phyloP scores from a whole-genome alignment of 148 eudicot species.

The Arbutus unedo region DNA sequence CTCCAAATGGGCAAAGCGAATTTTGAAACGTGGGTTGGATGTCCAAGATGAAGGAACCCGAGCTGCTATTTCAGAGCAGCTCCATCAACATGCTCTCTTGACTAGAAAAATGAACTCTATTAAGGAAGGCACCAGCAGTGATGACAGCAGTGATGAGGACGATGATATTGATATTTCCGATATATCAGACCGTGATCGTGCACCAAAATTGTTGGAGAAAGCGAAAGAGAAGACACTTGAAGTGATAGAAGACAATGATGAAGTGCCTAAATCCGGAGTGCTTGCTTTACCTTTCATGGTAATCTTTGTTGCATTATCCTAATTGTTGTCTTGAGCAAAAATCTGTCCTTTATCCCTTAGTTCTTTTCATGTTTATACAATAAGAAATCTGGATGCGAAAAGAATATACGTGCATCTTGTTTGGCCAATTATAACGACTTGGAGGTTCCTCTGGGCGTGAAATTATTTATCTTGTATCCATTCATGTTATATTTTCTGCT shows the following conservation, averaged over 20 bases:
- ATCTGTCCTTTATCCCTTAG: not conserved
- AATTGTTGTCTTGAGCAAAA: not conserved
- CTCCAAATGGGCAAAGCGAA: conserved; percentile 81
- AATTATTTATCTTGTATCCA: not conserved
- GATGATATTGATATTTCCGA: conserved; percentile 49
- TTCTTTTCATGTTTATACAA: not conserved
- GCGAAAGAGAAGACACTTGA: conserved; percentile 73
- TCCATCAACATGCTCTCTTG: conserved; percentile 64
- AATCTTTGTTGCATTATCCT: conserved; percentile 16
- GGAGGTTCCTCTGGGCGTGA: not conserved
- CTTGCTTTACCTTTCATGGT: conserved; percentile 96
- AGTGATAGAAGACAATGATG: conserved; percentile 65
- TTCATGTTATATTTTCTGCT: not conserved
- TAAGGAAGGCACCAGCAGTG: conserved; percentile 63
- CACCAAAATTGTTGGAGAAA: conserved; percentile 55
- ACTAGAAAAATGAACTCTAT: conserved; percentile 81
- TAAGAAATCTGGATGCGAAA: not conserved
- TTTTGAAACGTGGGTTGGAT: conserved; percentile 59
- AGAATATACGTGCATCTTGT: not conserved
- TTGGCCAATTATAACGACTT: not conserved
- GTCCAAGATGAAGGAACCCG: conserved; percentile 92
- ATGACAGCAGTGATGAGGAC: conserved; percentile 54
- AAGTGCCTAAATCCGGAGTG: conserved; percentile 74
- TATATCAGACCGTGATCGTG: conserved; percentile 54
- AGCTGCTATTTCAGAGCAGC: conserved; percentile 84